Conservation (phyloP, 2,329 filamentous ascomycete genomes). For the Diaporthe sp. region DNA sequence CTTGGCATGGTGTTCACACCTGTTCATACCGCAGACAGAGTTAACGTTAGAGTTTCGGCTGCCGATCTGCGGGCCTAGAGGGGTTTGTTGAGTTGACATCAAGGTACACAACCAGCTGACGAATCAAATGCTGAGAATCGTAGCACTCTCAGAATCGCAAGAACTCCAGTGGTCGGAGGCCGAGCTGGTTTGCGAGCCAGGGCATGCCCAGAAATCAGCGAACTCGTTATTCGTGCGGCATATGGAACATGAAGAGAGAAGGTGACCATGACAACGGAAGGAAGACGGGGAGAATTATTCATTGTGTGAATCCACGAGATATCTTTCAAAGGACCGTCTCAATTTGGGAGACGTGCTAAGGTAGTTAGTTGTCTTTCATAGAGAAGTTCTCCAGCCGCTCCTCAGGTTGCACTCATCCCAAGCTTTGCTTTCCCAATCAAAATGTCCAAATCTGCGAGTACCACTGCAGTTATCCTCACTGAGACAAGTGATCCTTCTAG, state of each 20-base stretch:
- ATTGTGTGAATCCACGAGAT: background rate
- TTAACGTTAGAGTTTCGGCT: background rate
- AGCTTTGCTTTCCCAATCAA: background rate
- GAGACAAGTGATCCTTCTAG: too few relatives aligned
- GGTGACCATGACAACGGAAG: too few relatives aligned
- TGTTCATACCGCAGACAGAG: too few relatives aligned
- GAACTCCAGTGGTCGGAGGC: background rate
- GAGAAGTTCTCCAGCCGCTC: background rate
- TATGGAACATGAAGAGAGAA: background rate
- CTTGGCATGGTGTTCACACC: background rate
- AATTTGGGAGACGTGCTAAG: background rate
- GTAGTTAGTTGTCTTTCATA: background rate
- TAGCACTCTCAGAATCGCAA: background rate
- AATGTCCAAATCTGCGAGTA: background rate
- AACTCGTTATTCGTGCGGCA: background rate
- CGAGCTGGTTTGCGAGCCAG: background rate
- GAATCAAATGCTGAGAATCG: background rate
- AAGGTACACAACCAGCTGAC: background rate
- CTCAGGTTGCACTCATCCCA: background rate
- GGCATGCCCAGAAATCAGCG: background rate
- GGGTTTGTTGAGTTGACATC: background rate
- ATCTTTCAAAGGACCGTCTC: fast-evolving
- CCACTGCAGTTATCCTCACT: background rate
- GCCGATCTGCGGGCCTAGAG: background rate
- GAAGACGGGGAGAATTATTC: too few relatives aligned